Evolutionary conservation across 306 rosid genomes (phyloP).

Genomic region (Comarum palustre): DNA sequence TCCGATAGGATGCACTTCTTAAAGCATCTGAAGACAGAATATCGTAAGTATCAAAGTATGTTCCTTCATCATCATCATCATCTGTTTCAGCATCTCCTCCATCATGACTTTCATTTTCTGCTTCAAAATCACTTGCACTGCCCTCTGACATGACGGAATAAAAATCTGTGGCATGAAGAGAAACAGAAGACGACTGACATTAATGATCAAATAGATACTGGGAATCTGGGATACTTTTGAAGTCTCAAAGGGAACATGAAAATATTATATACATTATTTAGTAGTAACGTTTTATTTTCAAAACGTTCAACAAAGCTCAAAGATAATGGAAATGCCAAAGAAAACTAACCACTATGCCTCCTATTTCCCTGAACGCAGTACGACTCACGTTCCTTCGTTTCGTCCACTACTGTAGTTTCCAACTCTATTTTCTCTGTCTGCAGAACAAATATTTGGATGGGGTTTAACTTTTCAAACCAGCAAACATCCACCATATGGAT

Average conservation of each 20-base stretch:
- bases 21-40: slow-evolving; percentile 78
- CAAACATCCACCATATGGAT: neutral
- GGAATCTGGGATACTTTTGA: neutral
- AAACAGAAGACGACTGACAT: slow-evolving; percentile 22
- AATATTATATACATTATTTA: neutral
- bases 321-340: slow-evolving; percentile 13
- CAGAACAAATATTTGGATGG: slow-evolving; percentile 23
- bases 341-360: slow-evolving; percentile 83
- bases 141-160: slow-evolving; percentile 97
- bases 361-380: slow-evolving; percentile 86
- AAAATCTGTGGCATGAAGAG: slow-evolving; percentile 61
- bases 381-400: slow-evolving; percentile 97
- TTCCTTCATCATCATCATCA: slow-evolving; percentile 83
- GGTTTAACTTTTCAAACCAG: neutral
- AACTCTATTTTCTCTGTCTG: slow-evolving; percentile 96
- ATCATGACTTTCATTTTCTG: slow-evolving; percentile 92
- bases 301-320: neutral
- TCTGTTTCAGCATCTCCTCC: slow-evolving; percentile 90
- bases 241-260: neutral
- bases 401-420: slow-evolving; percentile 97
- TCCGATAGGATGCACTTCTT: slow-evolving; percentile 91
- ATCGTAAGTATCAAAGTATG: slow-evolving; percentile 86
- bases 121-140: slow-evolving; percentile 79
- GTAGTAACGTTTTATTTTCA: neutral
- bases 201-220: neutral